Base-by-base conservation (phyloP, 768 basidiomycete species). In the Trametes gibbosa region DNA sequence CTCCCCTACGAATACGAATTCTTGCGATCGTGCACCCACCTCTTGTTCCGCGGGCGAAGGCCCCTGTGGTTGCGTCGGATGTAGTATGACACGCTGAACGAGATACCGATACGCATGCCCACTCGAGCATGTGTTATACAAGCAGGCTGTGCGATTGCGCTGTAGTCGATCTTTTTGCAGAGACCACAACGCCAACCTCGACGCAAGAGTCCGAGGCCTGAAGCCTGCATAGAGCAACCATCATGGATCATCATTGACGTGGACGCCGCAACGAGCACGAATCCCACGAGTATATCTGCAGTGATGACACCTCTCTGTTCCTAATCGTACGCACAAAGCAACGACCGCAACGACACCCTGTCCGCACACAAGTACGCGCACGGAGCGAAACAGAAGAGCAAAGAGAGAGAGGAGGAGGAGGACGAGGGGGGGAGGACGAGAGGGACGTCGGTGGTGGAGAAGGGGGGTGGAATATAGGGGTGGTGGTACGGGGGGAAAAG, bases 221-320 rank as follows among this genome's bases (percentile, higher is more conserved):
- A 29, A 24, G 54, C 21, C 24, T 19, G 39, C 46, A 24, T 5
- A 37, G 24, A 35, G 50, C 40, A 62, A 57, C 60, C 55, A 56
- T 58, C 52, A 51, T 65, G 59, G 58, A 56, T 58, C 52, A 51
- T 65, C 62, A 62, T 56, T 62, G 29, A 50, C 50, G 37, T 43
- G 27, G 48, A 46, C 40, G 54, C 43, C 59, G 47, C 51, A 50
- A 54, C 49, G 42, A 25, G 25, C 46, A 59, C 41, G 50, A 39
- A 59, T 59, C 61, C 56, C 65, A 64, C 54, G 42, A 13, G 51
- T 29, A 41, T 45, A 47, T 48, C 62, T 61, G 64, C 66, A 68
- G 69, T 62, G 50, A 55, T 61, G 54, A 65, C 68, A 50, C 63
- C 66, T 70, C 68, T 68, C 69, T 67, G 67, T 70, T 70, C 69